A percentile compares a stretch with the other conserved stretches of the same genome.
Evolutionary conservation across 495 filamentous ascomycete species (phyloP).

Genomic region (Xylaria scruposa): DNA sequence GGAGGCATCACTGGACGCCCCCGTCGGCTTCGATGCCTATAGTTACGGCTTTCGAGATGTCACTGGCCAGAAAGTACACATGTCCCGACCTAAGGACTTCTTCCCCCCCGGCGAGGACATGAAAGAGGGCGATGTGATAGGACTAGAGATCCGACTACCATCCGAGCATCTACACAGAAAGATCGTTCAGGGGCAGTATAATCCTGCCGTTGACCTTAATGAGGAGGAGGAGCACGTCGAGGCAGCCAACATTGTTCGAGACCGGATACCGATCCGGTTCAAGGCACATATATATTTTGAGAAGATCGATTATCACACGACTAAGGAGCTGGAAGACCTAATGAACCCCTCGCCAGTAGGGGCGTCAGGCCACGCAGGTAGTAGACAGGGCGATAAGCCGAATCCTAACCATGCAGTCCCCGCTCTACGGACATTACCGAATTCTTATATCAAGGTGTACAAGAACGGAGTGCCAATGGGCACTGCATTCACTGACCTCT

Average conservation of each 20-base stretch:
- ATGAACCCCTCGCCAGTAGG: conserved; percentile 74
- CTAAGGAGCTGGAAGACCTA: conserved; percentile 87
- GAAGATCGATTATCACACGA: conserved; percentile 86
- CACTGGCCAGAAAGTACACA: conserved; percentile 87
- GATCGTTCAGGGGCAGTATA: conserved; percentile 84
- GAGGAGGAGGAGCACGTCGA: conserved; percentile 61
- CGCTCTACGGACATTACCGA: conserved; percentile 80
- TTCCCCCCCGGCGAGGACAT: conserved; percentile 74
- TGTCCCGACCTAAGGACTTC: conserved; percentile 89
- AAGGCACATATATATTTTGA: conserved; percentile 95
- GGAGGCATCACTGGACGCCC: conserved; percentile 89
- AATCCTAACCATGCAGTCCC: conserved; percentile 75
- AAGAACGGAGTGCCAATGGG: conserved; percentile 90
- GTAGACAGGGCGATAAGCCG: conserved; percentile 56
- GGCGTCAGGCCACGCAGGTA: conserved; percentile 44
- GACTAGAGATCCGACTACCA: conserved; percentile 89
- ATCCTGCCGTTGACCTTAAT: conserved; percentile 74
- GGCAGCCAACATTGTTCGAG: conserved; percentile 81
- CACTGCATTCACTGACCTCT: conserved; percentile 84
- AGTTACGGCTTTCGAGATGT: conserved; percentile 93
- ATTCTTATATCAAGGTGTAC: conserved; percentile 85
- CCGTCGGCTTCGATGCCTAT: conserved; percentile 95
- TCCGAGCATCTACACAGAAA: conserved; percentile 83
- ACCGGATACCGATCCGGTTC: conserved; percentile 91
- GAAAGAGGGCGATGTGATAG: conserved; percentile 90